Percentiles rank a stretch among this genome's conserved stretches.
Evolutionary conservation across 1,139 yeast species (phyloP).

Genomic region (Geotrichum cucujoidarum): DNA sequence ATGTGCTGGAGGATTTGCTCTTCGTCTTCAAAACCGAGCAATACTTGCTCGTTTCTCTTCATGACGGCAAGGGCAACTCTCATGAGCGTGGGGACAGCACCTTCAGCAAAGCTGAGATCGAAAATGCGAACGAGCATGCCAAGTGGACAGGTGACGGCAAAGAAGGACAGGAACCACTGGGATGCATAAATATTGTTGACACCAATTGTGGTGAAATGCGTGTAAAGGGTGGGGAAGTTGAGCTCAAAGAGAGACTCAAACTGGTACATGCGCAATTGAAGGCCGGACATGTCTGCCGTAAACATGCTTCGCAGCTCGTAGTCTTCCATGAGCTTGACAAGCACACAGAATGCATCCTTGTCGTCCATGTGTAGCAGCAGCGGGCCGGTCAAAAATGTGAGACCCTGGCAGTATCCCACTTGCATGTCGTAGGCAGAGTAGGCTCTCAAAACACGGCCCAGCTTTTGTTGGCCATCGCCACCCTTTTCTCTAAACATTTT

Average conservation of each 20-base stretch:
- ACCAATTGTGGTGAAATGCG: constrained; percentile 43
- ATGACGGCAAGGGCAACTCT: constrained; percentile 56
- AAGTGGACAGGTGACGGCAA: constrained; percentile 57
- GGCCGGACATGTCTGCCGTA: constrained; percentile 54
- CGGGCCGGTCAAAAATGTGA: constrained; percentile 62
- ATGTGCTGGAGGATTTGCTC: constrained; percentile 60
- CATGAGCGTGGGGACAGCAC: constrained; percentile 60
- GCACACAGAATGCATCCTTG: constrained; percentile 49
- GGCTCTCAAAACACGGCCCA: constrained; percentile 58
- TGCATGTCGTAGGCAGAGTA: constrained; percentile 64
- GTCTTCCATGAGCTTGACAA: constrained; percentile 59
- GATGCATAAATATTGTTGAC: constrained; percentile 37
- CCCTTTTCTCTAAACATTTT: constrained; percentile 46
- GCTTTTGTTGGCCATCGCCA: constrained; percentile 43
- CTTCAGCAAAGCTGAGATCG: constrained; percentile 56
- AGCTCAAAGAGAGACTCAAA: constrained; percentile 45
- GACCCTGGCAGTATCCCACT: constrained; percentile 69
- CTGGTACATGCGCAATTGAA: constrained; percentile 51
- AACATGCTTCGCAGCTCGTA: constrained; percentile 59
- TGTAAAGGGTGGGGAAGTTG: constrained; percentile 43
- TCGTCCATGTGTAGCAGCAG: constrained; percentile 50
- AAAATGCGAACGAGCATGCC: constrained; percentile 49
- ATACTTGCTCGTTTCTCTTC: constrained; percentile 48
- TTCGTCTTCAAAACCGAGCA: constrained; percentile 51
- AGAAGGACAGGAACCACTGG: constrained; percentile 67